A percentile compares a stretch with the other conserved stretches of the same genome.
phyloP scores from a whole-genome alignment of 2,329 filamentous ascomycete species.

The Dactylonectria estremocensis region DNA sequence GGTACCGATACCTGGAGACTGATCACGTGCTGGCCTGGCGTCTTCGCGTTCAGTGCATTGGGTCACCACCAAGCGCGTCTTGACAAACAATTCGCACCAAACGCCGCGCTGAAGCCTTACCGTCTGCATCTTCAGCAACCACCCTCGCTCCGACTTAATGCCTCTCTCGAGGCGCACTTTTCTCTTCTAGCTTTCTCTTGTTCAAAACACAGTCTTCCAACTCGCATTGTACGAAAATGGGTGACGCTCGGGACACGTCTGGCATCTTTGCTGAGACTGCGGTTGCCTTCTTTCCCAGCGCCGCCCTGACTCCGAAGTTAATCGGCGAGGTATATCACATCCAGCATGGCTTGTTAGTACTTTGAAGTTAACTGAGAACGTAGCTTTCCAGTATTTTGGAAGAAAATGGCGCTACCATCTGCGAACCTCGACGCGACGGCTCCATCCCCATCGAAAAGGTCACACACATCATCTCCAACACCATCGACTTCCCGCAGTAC shows the following conservation, averaged over 20 bases:
- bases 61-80: conserved; percentile 27
- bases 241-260: conserved; percentile 40
- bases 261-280: conserved; percentile 60
- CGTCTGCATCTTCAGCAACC: background rate
- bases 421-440: conserved; percentile 64
- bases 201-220: conserved; percentile 4
- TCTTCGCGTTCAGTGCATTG: conserved; percentile 54
- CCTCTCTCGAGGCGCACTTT: conserved; percentile 15
- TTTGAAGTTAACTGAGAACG: conserved; percentile 21
- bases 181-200: conserved; percentile 18
- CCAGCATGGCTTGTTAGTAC: too few relatives aligned
- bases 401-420: conserved; percentile 66
- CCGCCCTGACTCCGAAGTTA: conserved; percentile 56
- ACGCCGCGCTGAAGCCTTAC: background rate
- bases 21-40: conserved; percentile 56
- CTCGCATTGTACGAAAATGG: conserved; percentile 46
- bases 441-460: conserved; percentile 63
- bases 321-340: conserved; percentile 57
- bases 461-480: conserved; percentile 76
- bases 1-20: conserved; percentile 15
- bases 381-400: conserved; percentile 61
- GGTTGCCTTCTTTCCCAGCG: conserved; percentile 64
- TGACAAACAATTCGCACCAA: conserved; percentile 36
- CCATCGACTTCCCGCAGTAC: conserved; percentile 94
- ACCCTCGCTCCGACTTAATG: conserved; percentile 31